Conservation (phyloP, 2,329 filamentous ascomycete species). For the Colletotrichum navitas region DNA sequence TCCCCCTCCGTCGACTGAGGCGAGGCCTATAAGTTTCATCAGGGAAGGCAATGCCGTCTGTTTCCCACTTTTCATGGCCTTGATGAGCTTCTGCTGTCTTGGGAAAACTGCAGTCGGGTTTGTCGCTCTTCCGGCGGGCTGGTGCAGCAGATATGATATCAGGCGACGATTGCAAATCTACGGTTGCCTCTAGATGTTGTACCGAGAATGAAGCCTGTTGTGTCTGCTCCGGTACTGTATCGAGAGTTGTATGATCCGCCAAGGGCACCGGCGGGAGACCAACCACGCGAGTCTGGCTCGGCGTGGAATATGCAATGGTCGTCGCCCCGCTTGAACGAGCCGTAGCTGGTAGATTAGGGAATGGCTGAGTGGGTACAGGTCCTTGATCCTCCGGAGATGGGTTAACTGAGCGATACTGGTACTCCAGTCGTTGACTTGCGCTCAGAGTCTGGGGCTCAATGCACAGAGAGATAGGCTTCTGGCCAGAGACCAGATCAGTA, state of each 20-base stretch:
- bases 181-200: not conserved
- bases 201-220: not conserved
- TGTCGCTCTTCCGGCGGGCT: constrained; percentile 32
- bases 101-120: not conserved
- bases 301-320: constrained; percentile 54
- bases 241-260: constrained; percentile 1
- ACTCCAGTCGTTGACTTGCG: constrained; percentile 54
- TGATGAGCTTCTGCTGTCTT: not conserved
- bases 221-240: not conserved
- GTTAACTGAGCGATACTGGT: constrained; percentile 52
- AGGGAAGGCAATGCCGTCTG: constrained; percentile 29
- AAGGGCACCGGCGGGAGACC: not conserved
- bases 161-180: constrained; percentile 41
- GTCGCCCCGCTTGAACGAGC: constrained; percentile 48
- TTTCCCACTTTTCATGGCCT: constrained; percentile 37
- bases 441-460: constrained; percentile 52
- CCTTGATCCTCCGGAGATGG: constrained; percentile 42
- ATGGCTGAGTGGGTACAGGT: constrained; percentile 30
- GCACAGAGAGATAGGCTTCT: constrained; percentile 47
- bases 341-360: constrained; percentile 23
- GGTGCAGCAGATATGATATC: constrained; percentile 43
- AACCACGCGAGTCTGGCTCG: constrained; percentile 46
- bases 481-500: constrained; percentile 29
- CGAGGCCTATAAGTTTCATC: constrained; percentile 34
- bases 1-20: constrained; percentile 39